Base-by-base conservation (phyloP, 441 rosid genomes). In the Pelargonium citronellum region DNA sequence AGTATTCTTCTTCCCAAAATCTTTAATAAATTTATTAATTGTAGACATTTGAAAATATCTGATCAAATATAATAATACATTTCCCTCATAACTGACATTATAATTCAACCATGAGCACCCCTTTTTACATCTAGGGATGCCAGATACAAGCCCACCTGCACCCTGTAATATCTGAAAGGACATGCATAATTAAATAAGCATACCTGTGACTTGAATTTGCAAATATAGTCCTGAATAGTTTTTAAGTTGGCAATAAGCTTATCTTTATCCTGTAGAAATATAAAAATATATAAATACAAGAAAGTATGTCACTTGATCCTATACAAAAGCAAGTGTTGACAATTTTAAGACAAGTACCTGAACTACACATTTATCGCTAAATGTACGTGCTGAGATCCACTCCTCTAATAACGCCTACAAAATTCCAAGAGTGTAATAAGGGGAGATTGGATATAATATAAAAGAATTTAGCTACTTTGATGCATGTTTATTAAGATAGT, bases 341-440 rank as follows among this genome's bases (percentile, higher is more conserved):
- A 60, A 47, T 34, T 34, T 27, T 66, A 66, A 27, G 57, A 60
- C 5, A 27, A 66, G 47, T 80, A 90, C 98, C 95, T 83, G 84
- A 17, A 85, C 81, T 74, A 83, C 84, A 81, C 78, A 79, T 72
- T 88, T 86, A 70, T 87, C 90, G 70, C 88, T 74, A 55, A 79
- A 84, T 68, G 87, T 80, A 68, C 85, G 89, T 10, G 91, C 80
- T 66, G 89, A 79, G 78, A 89, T 85, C 96, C 97, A 89, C 79
- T 95, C 99, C 82, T 95, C 99, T 43, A 95, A 80, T 81, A 92
- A 84, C 67, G 98, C 95, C 98, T 95, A 80, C 77, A 74, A 67
- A 69, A 57, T 57, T 57, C 4, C 27, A 57, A 57, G 17, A 57
- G 19, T 10, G 27, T 57, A 22, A 19, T 22, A 10, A 57, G 9